Conservation (phyloP, 83 land plant species). For the Picea abies region DNA sequence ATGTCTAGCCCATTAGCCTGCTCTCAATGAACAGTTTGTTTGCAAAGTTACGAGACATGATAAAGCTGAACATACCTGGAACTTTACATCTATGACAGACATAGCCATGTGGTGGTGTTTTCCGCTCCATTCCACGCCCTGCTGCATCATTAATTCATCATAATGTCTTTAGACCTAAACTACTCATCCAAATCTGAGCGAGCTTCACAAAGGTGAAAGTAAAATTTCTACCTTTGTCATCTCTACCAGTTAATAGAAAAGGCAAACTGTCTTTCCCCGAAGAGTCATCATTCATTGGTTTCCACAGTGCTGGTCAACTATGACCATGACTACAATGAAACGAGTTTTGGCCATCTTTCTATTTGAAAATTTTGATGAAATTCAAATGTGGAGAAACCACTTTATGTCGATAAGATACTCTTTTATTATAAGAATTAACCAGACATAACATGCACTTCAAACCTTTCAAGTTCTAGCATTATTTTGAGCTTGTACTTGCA, state of each 20-base stretch:
- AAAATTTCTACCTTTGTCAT: background rate
- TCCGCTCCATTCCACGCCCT: constrained; percentile 44
- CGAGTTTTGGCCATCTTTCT: background rate
- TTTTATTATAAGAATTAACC: background rate
- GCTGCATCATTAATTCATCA: constrained; percentile 32
- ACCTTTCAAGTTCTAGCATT: background rate
- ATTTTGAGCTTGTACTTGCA: background rate
- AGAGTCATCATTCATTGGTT: background rate
- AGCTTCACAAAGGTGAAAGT: background rate
- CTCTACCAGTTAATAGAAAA: background rate
- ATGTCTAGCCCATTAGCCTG: background rate
- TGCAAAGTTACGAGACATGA: background rate
- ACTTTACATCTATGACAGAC: constrained; percentile 87
- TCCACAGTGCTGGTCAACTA: background rate
- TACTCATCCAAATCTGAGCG: background rate
- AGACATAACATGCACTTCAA: background rate
- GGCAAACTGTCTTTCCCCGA: background rate
- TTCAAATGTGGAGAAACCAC: background rate
- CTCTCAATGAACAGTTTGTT: background rate
- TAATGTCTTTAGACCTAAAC: background rate
- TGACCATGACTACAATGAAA: background rate
- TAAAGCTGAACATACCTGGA: constrained; percentile 59
- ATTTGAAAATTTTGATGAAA: background rate
- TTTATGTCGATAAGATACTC: background rate
- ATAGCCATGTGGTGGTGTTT: constrained; percentile 88